Evolutionary conservation across 768 basidiomycete genomes (phyloP).

Genomic region (Leucocoprinus birnbaumii): DNA sequence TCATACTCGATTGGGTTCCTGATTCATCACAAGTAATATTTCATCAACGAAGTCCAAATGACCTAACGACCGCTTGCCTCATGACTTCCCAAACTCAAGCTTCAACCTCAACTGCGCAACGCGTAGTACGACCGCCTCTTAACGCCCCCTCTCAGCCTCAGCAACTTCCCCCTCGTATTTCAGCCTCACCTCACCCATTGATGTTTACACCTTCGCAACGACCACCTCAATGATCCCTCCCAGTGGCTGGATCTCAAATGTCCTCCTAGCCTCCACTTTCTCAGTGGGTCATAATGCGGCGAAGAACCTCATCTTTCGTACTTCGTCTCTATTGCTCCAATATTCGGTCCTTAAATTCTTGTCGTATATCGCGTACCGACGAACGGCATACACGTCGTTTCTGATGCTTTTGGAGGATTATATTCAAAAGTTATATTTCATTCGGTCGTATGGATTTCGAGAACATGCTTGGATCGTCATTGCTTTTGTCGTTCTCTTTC

Average conservation of each 20-base stretch:
- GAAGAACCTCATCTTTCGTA: constrained; percentile 14
- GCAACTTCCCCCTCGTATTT: too few species aligned
- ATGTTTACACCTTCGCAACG: not conserved
- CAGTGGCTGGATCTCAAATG: constrained; percentile 2
- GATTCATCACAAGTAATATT: too few species aligned
- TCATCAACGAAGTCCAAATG: too few species aligned
- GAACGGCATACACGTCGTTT: constrained; percentile 14
- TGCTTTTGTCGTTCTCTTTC: constrained; percentile 12
- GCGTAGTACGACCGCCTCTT: not conserved
- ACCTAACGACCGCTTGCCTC: not conserved
- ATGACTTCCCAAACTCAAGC: not conserved
- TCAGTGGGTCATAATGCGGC: constrained; percentile 13
- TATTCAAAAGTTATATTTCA: constrained; percentile 11
- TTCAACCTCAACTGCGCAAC: not conserved
- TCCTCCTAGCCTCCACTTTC: constrained; percentile 7
- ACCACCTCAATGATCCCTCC: not conserved
- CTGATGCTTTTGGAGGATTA: constrained; percentile 13
- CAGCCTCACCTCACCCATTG: not conserved
- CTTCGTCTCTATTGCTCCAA: constrained; percentile 11
- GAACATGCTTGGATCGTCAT: constrained; percentile 9
- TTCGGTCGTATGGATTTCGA: constrained; percentile 4
- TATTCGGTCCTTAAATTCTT: constrained; percentile 8
- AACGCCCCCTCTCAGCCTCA: not conserved
- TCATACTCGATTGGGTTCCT: too few species aligned
- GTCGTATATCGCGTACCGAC: constrained; percentile 11